phyloP scores from a whole-genome alignment of 108 stramenopile species.

The Skeletonema grethae region DNA sequence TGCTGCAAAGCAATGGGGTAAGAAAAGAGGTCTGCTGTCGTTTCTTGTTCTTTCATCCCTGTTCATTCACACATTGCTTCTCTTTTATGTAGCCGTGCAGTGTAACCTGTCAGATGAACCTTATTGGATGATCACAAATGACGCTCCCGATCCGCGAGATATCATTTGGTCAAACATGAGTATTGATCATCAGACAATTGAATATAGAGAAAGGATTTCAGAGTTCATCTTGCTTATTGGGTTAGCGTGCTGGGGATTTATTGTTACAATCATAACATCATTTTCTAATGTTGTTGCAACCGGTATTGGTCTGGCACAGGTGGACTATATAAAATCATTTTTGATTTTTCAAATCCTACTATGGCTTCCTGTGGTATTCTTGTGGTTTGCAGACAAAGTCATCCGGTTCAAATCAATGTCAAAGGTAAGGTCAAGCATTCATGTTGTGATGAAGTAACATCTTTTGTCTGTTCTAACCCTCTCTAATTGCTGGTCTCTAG shows the following conservation, averaged over 20 bases:
- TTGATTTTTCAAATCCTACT: conserved; percentile 51
- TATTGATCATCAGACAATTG: conserved; percentile 37
- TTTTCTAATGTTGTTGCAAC: not conserved
- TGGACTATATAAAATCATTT: conserved; percentile 44
- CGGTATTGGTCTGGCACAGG: conserved; percentile 16
- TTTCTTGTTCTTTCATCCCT: conserved; percentile 4
- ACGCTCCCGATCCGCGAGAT: conserved; percentile 64
- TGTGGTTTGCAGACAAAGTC: conserved; percentile 34
- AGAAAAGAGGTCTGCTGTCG: conserved; percentile 15
- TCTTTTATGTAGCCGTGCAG: conserved; percentile 39
- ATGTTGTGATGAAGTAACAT: not conserved
- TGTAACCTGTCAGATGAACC: conserved; percentile 50
- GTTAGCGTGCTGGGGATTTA: conserved; percentile 46
- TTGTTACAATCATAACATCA: too few relatives aligned
- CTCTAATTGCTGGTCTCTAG: conserved; percentile 6
- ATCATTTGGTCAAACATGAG: conserved; percentile 58
- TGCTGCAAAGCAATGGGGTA: conserved; percentile 63
- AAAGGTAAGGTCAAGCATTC: conserved; percentile 15
- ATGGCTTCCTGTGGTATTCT: conserved; percentile 39
- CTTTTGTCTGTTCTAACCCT: not conserved
- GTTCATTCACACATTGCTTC: conserved; percentile 2
- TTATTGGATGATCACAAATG: conserved; percentile 34
- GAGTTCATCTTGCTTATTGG: conserved; percentile 39
- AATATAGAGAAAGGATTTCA: conserved; percentile 37
- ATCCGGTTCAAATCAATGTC: conserved; percentile 60